A percentile compares a stretch with the other conserved stretches of the same genome.
phyloP scores from a whole-genome alignment of 768 basidiomycete species.

The Phanerodontia chrysosporium region DNA sequence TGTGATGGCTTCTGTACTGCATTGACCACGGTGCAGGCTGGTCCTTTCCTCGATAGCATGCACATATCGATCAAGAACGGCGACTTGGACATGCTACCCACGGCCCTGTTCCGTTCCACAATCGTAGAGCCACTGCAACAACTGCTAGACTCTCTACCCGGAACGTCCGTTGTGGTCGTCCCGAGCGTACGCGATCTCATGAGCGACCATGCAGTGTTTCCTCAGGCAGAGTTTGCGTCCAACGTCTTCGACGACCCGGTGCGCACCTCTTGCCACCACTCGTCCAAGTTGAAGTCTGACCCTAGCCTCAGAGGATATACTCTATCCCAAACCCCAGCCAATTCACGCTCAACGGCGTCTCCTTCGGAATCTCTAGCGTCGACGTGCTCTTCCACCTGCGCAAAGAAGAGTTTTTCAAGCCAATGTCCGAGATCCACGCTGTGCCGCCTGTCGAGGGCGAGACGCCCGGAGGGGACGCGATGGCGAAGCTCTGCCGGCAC shows the following conservation, averaged over 20 bases:
- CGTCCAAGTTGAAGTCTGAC: not conserved
- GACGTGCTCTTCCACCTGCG: conserved; percentile 88
- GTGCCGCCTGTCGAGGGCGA: conserved; percentile 16
- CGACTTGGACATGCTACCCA: conserved; percentile 60
- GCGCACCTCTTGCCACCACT: conserved; percentile 20
- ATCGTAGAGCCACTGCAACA: conserved; percentile 54
- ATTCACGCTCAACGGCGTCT: conserved; percentile 81
- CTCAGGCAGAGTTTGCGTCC: conserved; percentile 62
- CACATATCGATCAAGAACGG: conserved; percentile 77
- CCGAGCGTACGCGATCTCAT: conserved; percentile 82
- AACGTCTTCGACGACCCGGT: conserved; percentile 50
- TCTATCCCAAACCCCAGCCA: conserved; percentile 83
- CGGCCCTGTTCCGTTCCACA: conserved; percentile 62
- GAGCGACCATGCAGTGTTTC: conserved; percentile 77
- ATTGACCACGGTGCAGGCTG: conserved; percentile 51
- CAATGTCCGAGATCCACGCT: conserved; percentile 58
- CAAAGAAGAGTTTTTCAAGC: conserved; percentile 75
- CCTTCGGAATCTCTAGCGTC: conserved; percentile 76
- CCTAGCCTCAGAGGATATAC: conserved; percentile 55
- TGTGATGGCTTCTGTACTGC: not conserved
- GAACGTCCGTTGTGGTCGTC: conserved; percentile 70
- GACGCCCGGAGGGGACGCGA: conserved; percentile 51
- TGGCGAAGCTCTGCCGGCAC: conserved; percentile 76
- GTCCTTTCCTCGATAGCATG: conserved; percentile 82
- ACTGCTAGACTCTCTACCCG: conserved; percentile 59